These are phyloP conservation scores for Sporothrix variecibatus DNA, from an alignment of 2,329 filamentous ascomycete genomes.

Conservation along the genomic window DNA sequence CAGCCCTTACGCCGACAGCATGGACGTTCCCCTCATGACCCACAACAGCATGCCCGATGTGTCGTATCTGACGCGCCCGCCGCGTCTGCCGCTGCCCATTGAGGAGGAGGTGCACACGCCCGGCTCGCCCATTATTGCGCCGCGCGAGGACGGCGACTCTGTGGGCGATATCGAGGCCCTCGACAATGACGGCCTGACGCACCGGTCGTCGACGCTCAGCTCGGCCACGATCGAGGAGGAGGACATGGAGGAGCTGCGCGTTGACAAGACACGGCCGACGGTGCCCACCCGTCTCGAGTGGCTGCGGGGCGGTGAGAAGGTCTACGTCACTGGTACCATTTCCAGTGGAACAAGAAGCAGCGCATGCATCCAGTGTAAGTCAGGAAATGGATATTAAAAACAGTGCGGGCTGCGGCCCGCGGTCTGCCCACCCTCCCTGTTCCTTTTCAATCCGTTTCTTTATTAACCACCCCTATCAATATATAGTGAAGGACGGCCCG, in stretches of 20 bases:
- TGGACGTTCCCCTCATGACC: conserved; percentile 49
- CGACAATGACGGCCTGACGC: conserved; percentile 51
- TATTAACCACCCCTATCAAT: background rate
- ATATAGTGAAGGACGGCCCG: conserved; percentile 56
- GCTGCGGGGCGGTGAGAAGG: conserved; percentile 78
- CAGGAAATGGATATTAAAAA: background rate
- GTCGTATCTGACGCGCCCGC: conserved; percentile 70
- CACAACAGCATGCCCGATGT: conserved; percentile 64
- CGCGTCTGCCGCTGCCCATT: conserved; percentile 87
- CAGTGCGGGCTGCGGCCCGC: background rate
- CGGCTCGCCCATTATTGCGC: conserved; percentile 82
- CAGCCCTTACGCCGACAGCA: conserved; percentile 38
- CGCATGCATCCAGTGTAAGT: conserved; percentile 80
- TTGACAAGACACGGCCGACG: conserved; percentile 73
- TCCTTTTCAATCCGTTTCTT: background rate
- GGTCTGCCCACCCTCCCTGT: background rate
- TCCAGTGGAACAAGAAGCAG: conserved; percentile 95
- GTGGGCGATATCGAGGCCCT: conserved; percentile 57
- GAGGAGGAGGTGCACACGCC: conserved; percentile 88
- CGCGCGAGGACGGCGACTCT: conserved; percentile 59
- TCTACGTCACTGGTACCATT: conserved; percentile 97
- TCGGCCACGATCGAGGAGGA: conserved; percentile 53
- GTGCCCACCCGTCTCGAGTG: conserved; percentile 87
- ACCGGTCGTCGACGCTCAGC: conserved; percentile 61
- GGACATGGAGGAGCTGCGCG: conserved; percentile 76